Base-by-base conservation (phyloP, 2,329 filamentous ascomycete genomes). In the Fusarium illudens region DNA sequence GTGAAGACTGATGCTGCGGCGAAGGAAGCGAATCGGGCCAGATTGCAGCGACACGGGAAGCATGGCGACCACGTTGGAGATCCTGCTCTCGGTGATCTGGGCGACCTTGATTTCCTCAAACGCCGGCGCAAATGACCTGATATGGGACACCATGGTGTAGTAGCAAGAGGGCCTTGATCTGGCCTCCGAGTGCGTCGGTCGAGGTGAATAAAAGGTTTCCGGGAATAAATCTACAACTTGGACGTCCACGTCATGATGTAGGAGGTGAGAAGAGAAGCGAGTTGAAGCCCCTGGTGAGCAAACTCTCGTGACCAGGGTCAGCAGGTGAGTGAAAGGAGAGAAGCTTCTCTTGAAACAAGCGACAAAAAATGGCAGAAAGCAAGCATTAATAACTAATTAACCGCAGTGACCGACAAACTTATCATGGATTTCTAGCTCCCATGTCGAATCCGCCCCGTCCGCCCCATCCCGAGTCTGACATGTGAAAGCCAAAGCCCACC, bases 11-110 rank as follows among this genome's bases (percentile, higher is more conserved):
- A 79, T 78, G 11, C 79, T 81, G 51, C 76, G 76, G 30, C 80
- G 78, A 42, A 89, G 76, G 6, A 84, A 86, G 29, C 82, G 81
- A 9, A 89, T 78, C 6, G 80, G 81, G 4, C 84, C 83, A 20
- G 80, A 83, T 70, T 85, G 83, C 6, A 89, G 78, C 5, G 85
- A 79, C 2, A 80, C 78, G 4, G 87, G 86, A 8, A 89, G 81
- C 60, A 88, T 81, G 6, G 82, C 80, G 73, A 85, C 86, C 15
- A 88, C 78, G 62, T 83, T 82, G 20, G 84, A 84, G 46, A 82
- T 76, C 52, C 76, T 73, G 52, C 75, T 76, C 55, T 76, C 71
- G n/a, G 72, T 75, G 52, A 74, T 73, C 42, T 75, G 74, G 13
- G 77, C 77, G 61, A 77, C 68, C 37, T 75, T 72, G 53, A 76